Evolutionary conservation across 108 stramenopile genomes (phyloP).

Genomic region (Nitzschia putrida): DNA sequence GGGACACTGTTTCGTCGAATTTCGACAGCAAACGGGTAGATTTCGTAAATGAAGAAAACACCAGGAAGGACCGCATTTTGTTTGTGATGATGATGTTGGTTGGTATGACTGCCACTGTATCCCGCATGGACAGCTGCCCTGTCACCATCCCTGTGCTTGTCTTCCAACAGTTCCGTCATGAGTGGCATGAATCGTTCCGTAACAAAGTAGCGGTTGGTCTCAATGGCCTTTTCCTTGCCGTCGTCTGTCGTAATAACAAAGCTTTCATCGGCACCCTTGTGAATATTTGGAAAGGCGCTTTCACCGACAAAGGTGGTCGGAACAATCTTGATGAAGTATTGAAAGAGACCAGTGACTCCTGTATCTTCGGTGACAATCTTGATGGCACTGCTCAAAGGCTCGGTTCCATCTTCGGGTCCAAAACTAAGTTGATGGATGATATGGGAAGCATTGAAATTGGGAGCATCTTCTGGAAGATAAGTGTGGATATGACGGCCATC

Average conservation of each 20-base stretch:
- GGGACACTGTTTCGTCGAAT: constrained; percentile 69
- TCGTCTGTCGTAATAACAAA: constrained; percentile 2
- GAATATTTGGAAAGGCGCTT: constrained; percentile 12
- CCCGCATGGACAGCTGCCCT: constrained; percentile 48
- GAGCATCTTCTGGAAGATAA: constrained; percentile 84
- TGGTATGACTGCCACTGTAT: constrained; percentile 52
- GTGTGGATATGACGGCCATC: constrained; percentile 91
- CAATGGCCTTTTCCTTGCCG: constrained; percentile 25
- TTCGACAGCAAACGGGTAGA: constrained; percentile 96
- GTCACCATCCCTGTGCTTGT: constrained; percentile 36
- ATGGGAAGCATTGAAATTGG: constrained; percentile 93
- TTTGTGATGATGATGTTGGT: constrained; percentile 69
- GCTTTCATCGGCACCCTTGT: not conserved
- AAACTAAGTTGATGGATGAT: constrained; percentile 90
- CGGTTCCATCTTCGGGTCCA: constrained; percentile 64
- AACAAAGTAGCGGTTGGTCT: constrained; percentile 86
- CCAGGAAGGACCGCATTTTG: constrained; percentile 90
- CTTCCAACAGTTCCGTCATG: constrained; percentile 64
- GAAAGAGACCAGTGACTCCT: constrained; percentile 89
- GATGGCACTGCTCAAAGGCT: constrained; percentile 66
- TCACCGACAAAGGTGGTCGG: constrained; percentile 78
- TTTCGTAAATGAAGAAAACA: constrained; percentile 97
- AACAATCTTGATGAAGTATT: constrained; percentile 95
- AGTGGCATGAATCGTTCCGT: constrained; percentile 90
- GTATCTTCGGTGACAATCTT: constrained; percentile 71